Base-by-base conservation (phyloP, 1,284 basidiomycete species). In the Pseudozyma thailandica region DNA sequence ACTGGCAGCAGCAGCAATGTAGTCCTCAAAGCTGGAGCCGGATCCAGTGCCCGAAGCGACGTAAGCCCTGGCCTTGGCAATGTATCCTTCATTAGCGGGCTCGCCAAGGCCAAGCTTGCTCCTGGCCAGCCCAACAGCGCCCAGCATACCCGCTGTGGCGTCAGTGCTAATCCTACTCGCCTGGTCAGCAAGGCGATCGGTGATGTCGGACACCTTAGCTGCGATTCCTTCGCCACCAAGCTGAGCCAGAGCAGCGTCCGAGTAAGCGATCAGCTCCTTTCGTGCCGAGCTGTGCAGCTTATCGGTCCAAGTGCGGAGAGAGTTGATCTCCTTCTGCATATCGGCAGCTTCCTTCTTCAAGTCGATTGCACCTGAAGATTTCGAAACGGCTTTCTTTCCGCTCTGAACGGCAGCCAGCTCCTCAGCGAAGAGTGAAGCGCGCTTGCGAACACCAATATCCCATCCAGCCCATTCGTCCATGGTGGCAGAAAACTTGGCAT, bases 391-490 rank as follows among this genome's bases (percentile, higher is more conserved):
- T 43, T 59, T 62, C 50, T 59, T 58, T 37, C 59, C 60, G 42
- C 49, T 57, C 25, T 68, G 60, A 6, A 79, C 64, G 4, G 60
- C 65, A 2, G 50, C 16, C 15, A 78, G 53, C 52, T 80, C 78
- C 18, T 71, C 57, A 4, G 44, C 39, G 33, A 74, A 73, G 15
- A 73, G 35, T 13, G 55, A 35, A 35, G 65, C 68, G 10, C 76
- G 69, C 56, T 70, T 63, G 23, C 52, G 43, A 28, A 80, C 62
- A 12, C 76, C 78, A 15, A 69, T 54, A 49, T 77, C 77, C 81
- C 81, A 82, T 26, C 78, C 78, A 6, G 63, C 58, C 58, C 65
- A 75, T 27, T 82, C 77, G 43, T 78, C 77, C 53, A 72, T 70
- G 46, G 75, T 81, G 9, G 35, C 60, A 13, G 71, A 49, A 49